These are phyloP conservation scores for Nigrospora oryzae DNA, from an alignment of 2,329 filamentous ascomycete genomes.

Conservation along the genomic window DNA sequence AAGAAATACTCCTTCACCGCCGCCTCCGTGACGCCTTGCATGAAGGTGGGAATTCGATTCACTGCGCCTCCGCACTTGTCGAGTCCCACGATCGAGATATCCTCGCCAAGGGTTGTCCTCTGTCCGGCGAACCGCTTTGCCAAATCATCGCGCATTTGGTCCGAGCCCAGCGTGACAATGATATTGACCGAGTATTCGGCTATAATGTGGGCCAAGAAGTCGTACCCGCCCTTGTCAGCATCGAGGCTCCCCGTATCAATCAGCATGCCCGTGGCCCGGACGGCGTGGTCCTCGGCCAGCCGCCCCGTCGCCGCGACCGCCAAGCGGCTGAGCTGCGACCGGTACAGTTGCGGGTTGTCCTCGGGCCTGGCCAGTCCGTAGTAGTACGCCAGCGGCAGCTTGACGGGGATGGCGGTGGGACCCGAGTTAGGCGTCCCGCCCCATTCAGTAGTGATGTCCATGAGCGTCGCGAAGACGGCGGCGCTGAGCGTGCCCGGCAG, in stretches of 20 bases:
- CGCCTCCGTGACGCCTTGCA: conserved; percentile 65
- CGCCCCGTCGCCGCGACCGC: conserved; percentile 72
- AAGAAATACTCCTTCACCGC: conserved; percentile 93
- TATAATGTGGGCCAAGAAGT: conserved; percentile 70
- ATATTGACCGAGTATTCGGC: conserved; percentile 60
- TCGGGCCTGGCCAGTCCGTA: conserved; percentile 69
- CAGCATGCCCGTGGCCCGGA: conserved; percentile 68
- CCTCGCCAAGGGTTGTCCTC: conserved; percentile 52
- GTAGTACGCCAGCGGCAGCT: conserved; percentile 85
- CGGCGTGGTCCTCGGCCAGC: conserved; percentile 64
- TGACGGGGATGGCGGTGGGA: conserved; percentile 79
- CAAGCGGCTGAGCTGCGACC: conserved; percentile 64
- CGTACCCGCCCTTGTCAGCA: conserved; percentile 59
- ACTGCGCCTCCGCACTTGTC: conserved; percentile 82
- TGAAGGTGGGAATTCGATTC: conserved; percentile 63
- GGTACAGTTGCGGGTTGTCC: conserved; percentile 65
- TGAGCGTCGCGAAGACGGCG: conserved; percentile 75
- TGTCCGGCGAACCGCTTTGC: conserved; percentile 55
- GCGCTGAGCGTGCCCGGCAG: conserved; percentile 78
- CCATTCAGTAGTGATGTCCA: conserved; percentile 78
- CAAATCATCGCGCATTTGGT: conserved; percentile 68
- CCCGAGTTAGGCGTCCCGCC: conserved; percentile 87
- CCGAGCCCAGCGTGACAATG: conserved; percentile 74
- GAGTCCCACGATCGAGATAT: conserved; percentile 67
- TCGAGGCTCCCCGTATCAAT: conserved; percentile 74